Evolutionary conservation across 768 basidiomycete genomes (phyloP).

Genomic region (Agaricus blazei): DNA sequence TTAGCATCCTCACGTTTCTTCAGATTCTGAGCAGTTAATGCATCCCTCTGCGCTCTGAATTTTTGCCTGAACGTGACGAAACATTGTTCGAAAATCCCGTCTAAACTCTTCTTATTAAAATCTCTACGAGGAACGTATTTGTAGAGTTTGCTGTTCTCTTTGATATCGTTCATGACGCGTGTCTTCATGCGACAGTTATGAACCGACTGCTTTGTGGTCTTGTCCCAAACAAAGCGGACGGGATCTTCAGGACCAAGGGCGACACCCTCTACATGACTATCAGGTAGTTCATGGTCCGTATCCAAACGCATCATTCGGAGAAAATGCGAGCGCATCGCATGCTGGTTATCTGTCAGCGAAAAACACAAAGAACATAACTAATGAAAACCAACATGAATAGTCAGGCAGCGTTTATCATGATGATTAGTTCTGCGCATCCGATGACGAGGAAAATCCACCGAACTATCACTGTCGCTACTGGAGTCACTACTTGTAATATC

Average conservation of each 20-base stretch:
- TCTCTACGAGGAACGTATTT: constrained; percentile 62
- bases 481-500: constrained; percentile 4
- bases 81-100: constrained; percentile 63
- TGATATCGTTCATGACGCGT: constrained; percentile 56
- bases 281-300: constrained; percentile 54
- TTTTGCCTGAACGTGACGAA: constrained; percentile 67
- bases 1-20: constrained; percentile 58
- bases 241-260: constrained; percentile 42
- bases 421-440: constrained; percentile 40
- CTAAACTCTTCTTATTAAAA: constrained; percentile 56
- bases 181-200: constrained; percentile 72
- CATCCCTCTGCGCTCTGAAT: constrained; percentile 56
- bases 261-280: constrained; percentile 53
- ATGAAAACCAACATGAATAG: constrained; percentile 50
- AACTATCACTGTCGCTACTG: constrained; percentile 2
- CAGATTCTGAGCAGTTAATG: constrained; percentile 31
- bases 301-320: constrained; percentile 52
- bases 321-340: constrained; percentile 68
- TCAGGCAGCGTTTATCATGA: constrained; percentile 61
- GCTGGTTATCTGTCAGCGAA: constrained; percentile 30
- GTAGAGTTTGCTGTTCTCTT: constrained; percentile 49
- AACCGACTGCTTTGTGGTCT: constrained; percentile 68
- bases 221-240: constrained; percentile 76
- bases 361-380: not conserved
- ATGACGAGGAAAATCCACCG: constrained; percentile 2